Percentiles rank a stretch among this genome's conserved stretches.
Conservation (phyloP, 176 grass and related monocot species). For the Calamus simplicifolius region DNA sequence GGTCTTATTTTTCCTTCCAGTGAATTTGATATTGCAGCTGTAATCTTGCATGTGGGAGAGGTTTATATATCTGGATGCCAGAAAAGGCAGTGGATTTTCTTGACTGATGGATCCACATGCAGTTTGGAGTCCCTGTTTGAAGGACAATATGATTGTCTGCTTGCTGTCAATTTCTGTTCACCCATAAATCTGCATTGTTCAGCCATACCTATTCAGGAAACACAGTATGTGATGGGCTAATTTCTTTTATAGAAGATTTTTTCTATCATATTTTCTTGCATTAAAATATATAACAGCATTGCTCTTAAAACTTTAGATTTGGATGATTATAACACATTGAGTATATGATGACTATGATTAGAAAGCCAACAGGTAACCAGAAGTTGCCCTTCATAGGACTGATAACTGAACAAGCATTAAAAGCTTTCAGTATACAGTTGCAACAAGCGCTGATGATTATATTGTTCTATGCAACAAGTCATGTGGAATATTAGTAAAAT, state of each 20-base stretch:
- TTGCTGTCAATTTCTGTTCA: conserved; percentile 66
- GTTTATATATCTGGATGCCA: conserved; percentile 51
- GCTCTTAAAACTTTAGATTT: too few relatives aligned
- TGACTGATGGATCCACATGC: conserved; percentile 64
- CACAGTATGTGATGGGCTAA: conserved; percentile 43
- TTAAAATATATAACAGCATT: neutral
- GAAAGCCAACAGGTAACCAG: too few relatives aligned
- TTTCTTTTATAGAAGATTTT: neutral
- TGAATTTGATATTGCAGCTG: conserved; percentile 84
- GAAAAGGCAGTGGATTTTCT: conserved; percentile 89
- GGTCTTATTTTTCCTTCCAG: conserved; percentile 39
- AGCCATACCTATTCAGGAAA: conserved; percentile 45
- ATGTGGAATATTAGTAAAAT: too few relatives aligned
- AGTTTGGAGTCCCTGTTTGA: conserved; percentile 23
- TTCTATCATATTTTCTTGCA: too few relatives aligned
- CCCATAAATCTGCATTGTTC: conserved; percentile 43
- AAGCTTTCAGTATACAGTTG: too few relatives aligned
- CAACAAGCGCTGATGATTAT: too few relatives aligned
- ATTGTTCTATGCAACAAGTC: too few relatives aligned
- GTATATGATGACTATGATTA: too few relatives aligned
- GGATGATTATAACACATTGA: too few relatives aligned
- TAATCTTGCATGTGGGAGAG: conserved; percentile 68
- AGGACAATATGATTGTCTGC: conserved; percentile 47
- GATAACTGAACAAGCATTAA: too few relatives aligned
- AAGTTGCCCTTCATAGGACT: too few relatives aligned